Base-by-base conservation (phyloP, 306 rosid genomes). In the Pyrus communis region DNA sequence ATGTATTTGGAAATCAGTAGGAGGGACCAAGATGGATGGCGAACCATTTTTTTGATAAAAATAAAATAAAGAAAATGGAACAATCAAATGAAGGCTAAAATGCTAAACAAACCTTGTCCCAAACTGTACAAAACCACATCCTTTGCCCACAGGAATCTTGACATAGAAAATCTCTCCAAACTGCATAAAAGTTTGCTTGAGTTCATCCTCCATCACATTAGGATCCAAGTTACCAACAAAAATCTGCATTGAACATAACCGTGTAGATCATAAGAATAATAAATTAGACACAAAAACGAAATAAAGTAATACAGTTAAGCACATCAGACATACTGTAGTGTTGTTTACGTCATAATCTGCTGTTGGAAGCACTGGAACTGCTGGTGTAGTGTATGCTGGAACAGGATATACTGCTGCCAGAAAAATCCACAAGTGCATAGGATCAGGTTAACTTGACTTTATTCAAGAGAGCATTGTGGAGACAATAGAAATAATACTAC, bases 221-320 rank as follows among this genome's bases (percentile, higher is more conserved):
- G 88, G 91, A 84, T 93, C 98, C 93, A 93, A 87, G 87, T 87
- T 93, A 69, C 97, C 96, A 68, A 93, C 93, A 89, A 82, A 89
- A 80, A 93, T 71, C 98, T 93, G 85, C 80, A 79, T 54, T 7
- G 17, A 19, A 83, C 52, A 66, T 21, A 70, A 72, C 27, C 31
- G 3, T 9, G 25, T 14, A 45, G 60, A 67, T 28, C 42, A 75
- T 76, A 60, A 84, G 84, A 84, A 64, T 11, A 71, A 63, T 75
- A 71, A 12, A 35, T 49, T 71, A 73, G 69, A 7, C 38, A 61
- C 33, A 27, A 61, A 61, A 14, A 13, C 0, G 1, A 28, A 17
- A 63, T 10, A 60, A 22, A 30, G 22, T 14, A 64, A 33, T 33
- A 67, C 23, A 33, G n/a, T 69, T 9, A 30, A 69, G 64, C 30